Evolutionary conservation across 192 early-diverging fungal genomes (phyloP).

Genomic region (Dissophora globulifera): DNA sequence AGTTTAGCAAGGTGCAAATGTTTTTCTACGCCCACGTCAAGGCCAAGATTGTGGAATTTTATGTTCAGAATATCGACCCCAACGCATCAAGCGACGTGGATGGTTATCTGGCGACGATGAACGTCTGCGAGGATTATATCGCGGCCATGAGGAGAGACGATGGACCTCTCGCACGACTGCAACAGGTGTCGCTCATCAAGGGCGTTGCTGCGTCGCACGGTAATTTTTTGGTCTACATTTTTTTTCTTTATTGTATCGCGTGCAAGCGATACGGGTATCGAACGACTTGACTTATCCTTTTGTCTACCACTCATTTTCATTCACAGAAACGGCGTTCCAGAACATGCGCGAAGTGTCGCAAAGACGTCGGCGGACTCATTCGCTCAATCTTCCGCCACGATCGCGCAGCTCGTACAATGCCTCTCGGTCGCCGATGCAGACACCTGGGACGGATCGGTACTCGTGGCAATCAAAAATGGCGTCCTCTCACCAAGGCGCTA

Average conservation of each 20-base stretch:
- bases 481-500: conserved; percentile 7
- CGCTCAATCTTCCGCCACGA: neutral
- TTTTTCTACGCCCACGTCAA: conserved; percentile 60
- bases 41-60: conserved; percentile 53
- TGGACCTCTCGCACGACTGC: conserved; percentile 26
- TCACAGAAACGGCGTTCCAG: conserved; percentile 18
- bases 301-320: neutral
- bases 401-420: conserved; percentile 25
- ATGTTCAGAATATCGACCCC: conserved; percentile 43
- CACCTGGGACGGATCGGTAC: neutral
- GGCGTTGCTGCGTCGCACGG: conserved; percentile 31
- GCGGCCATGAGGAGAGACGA: conserved; percentile 29
- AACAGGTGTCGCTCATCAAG: conserved; percentile 22
- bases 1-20: conserved; percentile 66
- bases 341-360: conserved; percentile 18
- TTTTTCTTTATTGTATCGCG: no score
- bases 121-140: conserved; percentile 50
- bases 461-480: conserved; percentile 22
- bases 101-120: conserved; percentile 34
- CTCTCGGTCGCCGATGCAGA: neutral
- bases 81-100: conserved; percentile 29
- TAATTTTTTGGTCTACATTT: neutral
- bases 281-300: no score
- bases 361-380: no score
- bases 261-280: no score